Conservation (phyloP, 2,329 filamentous ascomycete genomes). For the Neodidymelliopsis sp. region DNA sequence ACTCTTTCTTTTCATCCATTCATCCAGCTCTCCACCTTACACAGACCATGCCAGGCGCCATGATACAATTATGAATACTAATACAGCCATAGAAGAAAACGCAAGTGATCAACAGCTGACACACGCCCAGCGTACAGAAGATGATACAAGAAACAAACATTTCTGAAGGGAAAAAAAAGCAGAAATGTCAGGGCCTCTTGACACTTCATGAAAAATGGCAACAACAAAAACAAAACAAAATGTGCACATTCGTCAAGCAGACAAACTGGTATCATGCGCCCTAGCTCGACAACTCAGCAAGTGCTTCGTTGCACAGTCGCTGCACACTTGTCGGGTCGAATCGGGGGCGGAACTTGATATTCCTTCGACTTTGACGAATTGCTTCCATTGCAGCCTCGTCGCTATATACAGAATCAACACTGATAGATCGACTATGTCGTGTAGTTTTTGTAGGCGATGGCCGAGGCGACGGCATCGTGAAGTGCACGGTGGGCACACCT, state of each 20-base stretch:
- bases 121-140: neutral
- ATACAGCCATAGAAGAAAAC: conserved; percentile 5
- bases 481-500: conserved; percentile 18
- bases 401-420: neutral
- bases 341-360: conserved; percentile 32
- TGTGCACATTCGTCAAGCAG: too few species aligned
- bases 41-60: neutral
- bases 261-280: too few species aligned
- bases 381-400: conserved; percentile 21
- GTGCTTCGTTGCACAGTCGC: conserved; percentile 38
- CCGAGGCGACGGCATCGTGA: conserved; percentile 23
- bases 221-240: neutral
- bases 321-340: conserved; percentile 40
- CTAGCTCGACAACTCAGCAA: conserved; percentile 33
- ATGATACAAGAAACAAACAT: neutral
- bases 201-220: neutral
- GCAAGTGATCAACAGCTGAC: neutral
- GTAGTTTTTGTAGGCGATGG: conserved; percentile 23
- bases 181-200: neutral
- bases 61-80: neutral
- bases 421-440: neutral
- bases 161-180: neutral
- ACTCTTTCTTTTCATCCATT: too few species aligned
- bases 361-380: conserved; percentile 25
- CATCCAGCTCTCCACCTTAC: too few species aligned